Percentiles rank a stretch among this genome's conserved stretches.
These are phyloP conservation scores for Triangularia setosa DNA, from an alignment of 2,329 filamentous ascomycete genomes.

Conservation along the genomic window DNA sequence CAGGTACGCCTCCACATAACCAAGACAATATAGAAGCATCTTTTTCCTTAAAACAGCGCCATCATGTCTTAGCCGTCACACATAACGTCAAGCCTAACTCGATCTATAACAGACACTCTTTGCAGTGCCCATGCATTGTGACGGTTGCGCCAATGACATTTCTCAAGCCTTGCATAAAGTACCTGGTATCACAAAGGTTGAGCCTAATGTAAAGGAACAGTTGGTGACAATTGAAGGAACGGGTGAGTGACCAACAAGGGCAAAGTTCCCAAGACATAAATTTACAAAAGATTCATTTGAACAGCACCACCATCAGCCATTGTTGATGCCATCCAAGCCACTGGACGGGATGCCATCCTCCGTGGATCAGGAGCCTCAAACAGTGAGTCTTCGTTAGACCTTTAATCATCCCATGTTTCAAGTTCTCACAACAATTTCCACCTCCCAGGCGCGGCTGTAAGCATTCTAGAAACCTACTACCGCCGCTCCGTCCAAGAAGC, in stretches of 20 bases:
- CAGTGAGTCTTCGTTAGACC: slow-evolving; percentile 52
- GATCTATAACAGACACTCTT: slow-evolving; percentile 70
- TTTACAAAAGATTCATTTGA: neutral
- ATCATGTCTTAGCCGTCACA: too few species aligned
- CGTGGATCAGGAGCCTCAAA: slow-evolving; percentile 83
- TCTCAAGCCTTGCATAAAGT: slow-evolving; percentile 74
- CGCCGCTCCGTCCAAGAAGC: slow-evolving; percentile 42
- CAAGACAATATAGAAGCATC: too few species aligned
- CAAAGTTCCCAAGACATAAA: neutral
- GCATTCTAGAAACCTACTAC: slow-evolving; percentile 81
- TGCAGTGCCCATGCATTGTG: slow-evolving; percentile 89
- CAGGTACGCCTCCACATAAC: slow-evolving; percentile 35
- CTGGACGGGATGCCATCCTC: slow-evolving; percentile 89
- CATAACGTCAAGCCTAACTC: neutral
- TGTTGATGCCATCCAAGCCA: slow-evolving; percentile 81
- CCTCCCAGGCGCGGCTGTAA: slow-evolving; percentile 71
- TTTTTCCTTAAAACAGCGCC: too few species aligned
- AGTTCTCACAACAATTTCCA: neutral
- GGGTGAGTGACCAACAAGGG: slow-evolving; percentile 40
- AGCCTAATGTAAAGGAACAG: slow-evolving; percentile 78
- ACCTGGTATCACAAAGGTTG: slow-evolving; percentile 75
- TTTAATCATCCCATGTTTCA: neutral
- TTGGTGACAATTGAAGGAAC: slow-evolving; percentile 82
- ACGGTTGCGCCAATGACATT: slow-evolving; percentile 82
- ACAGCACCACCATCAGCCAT: slow-evolving; percentile 81